Conservation (phyloP, 345 rosid species). For the Balakata baccata region DNA sequence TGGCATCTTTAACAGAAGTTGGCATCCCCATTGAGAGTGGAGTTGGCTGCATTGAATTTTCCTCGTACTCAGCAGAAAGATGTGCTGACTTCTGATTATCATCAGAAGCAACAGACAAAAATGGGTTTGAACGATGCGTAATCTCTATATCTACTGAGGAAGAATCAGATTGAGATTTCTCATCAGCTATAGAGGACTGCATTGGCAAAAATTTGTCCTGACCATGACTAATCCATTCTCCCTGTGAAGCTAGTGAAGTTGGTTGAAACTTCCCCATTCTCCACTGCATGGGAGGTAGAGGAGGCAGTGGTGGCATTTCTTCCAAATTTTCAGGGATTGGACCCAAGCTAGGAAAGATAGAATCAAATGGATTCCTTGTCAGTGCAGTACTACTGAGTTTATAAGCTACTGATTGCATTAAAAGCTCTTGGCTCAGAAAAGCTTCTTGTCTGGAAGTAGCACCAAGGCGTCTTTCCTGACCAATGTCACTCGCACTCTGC, state of each 20-base stretch:
- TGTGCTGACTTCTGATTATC: constrained; percentile 17
- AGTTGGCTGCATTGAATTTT: constrained; percentile 27
- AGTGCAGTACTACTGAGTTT: constrained; percentile 27
- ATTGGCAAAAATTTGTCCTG: constrained; percentile 27
- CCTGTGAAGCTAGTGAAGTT: constrained; percentile 34
- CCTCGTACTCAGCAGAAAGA: constrained; percentile 29
- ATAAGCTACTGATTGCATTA: constrained; percentile 24
- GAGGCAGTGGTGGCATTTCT: constrained; percentile 80
- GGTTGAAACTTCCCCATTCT: constrained; percentile 57
- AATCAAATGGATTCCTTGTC: constrained; percentile 32
- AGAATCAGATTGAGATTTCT: constrained; percentile 32
- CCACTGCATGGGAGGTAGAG: constrained; percentile 94
- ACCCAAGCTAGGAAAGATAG: constrained; percentile 39
- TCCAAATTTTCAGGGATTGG: constrained; percentile 38
- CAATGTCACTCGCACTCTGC: constrained; percentile 15
- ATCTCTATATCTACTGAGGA: constrained; percentile 29
- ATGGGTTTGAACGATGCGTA: constrained; percentile 23
- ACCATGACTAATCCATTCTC: constrained; percentile 33
- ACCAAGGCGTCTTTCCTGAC: constrained; percentile 25
- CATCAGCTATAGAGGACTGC: constrained; percentile 30
- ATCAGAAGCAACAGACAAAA: constrained; percentile 1
- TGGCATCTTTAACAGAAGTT: constrained; percentile 19
- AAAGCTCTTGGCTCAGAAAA: constrained; percentile 26
- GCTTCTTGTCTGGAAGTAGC: constrained; percentile 23
- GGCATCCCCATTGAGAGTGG: constrained; percentile 27